Conservation (phyloP, 1,284 basidiomycete species). For the Crucibulum parvulum region DNA sequence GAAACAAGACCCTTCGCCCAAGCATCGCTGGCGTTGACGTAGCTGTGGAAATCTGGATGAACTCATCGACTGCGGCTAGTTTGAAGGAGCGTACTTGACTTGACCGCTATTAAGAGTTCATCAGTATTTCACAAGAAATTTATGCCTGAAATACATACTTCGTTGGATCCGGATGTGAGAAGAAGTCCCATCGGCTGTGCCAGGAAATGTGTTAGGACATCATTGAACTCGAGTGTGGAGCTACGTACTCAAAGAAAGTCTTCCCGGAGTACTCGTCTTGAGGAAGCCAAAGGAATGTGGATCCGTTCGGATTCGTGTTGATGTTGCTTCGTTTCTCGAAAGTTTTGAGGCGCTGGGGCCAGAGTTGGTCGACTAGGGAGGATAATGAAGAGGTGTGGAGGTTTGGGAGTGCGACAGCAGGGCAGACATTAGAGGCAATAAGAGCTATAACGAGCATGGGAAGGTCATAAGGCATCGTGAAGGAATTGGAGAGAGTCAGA, state of each 20-base stretch:
- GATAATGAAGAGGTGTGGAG: background rate
- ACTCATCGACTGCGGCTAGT: background rate
- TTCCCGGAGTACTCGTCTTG: conserved; percentile 37
- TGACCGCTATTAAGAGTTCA: conserved; percentile 50
- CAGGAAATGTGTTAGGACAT: conserved; percentile 5
- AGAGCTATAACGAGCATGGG: background rate
- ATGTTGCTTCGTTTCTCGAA: conserved; percentile 10
- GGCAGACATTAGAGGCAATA: background rate
- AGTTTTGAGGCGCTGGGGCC: background rate
- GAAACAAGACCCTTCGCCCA: conserved; percentile 36
- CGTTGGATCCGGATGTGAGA: conserved; percentile 66
- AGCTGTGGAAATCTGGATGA: conserved; percentile 9
- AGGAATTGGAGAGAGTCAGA: background rate
- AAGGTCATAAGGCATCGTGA: background rate
- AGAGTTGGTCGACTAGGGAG: background rate
- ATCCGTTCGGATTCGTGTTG: conserved; percentile 46
- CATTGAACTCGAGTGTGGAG: conserved; percentile 1
- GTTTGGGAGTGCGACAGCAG: background rate
- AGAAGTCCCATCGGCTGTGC: conserved; percentile 64
- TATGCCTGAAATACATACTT: conserved; percentile 47
- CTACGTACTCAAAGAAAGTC: conserved; percentile 58
- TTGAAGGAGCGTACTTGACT: conserved; percentile 56
- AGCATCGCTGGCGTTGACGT: conserved; percentile 23
- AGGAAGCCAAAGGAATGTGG: conserved; percentile 60
- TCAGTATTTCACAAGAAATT: too few relatives aligned